Evolutionary conservation across 345 rosid species (phyloP).

Genomic region (Passiflora organensis): DNA sequence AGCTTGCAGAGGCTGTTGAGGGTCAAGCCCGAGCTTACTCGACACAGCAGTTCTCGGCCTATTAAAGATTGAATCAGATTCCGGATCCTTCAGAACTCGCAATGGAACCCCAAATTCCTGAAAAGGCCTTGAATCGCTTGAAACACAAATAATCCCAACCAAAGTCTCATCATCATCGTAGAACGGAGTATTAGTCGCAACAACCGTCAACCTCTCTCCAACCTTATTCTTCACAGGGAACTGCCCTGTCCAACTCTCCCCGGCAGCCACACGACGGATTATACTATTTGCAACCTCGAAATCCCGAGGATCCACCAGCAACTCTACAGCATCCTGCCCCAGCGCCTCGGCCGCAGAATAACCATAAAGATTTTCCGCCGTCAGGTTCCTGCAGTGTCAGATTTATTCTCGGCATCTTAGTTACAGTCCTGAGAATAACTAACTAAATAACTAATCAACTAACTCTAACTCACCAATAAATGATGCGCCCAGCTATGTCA

Average conservation of each 20-base stretch:
- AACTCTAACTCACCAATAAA: constrained; percentile 64
- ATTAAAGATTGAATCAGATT: constrained; percentile 45
- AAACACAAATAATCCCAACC: constrained; percentile 74
- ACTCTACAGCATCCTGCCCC: constrained; percentile 60
- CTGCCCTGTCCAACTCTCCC: constrained; percentile 92
- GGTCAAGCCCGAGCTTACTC: constrained; percentile 77
- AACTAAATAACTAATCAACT: constrained; percentile 5
- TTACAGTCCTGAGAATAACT: neutral
- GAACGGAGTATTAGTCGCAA: constrained; percentile 70
- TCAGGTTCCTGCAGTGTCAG: constrained; percentile 61
- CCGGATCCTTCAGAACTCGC: constrained; percentile 31
- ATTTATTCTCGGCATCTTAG: neutral
- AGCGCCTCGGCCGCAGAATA: constrained; percentile 72
- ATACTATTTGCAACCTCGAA: constrained; percentile 44
- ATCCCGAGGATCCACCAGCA: constrained; percentile 65
- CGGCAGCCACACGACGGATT: constrained; percentile 43
- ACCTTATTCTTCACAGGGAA: constrained; percentile 74
- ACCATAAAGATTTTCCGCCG: constrained; percentile 84
- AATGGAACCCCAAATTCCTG: constrained; percentile 33
- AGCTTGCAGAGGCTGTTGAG: constrained; percentile 85
- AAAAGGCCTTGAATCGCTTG: constrained; percentile 52
- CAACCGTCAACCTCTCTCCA: constrained; percentile 55
- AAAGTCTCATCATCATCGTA: constrained; percentile 65
- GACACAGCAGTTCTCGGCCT: constrained; percentile 44
- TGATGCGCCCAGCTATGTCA: constrained; percentile 52